Conservation (phyloP, 2,329 filamentous ascomycete species). For the Xylariales sp. region DNA sequence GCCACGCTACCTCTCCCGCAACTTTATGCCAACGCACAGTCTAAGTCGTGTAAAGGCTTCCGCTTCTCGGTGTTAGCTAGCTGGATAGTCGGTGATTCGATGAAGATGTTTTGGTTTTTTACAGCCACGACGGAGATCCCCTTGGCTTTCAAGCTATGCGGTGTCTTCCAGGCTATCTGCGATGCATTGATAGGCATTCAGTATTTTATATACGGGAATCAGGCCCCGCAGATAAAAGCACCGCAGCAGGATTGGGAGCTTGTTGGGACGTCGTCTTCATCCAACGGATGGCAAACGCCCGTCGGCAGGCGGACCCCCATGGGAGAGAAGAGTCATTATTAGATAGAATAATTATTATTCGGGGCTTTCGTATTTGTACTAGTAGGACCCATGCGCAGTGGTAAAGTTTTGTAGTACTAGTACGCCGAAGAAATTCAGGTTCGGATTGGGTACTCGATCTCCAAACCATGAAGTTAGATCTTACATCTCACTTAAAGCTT, state of each 20-base stretch:
- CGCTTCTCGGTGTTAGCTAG: slow-evolving; percentile 78
- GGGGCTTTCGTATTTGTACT: background rate
- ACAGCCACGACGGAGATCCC: slow-evolving; percentile 77
- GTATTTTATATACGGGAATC: slow-evolving; percentile 75
- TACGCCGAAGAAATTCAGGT: background rate
- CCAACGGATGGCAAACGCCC: slow-evolving; percentile 54
- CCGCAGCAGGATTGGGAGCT: slow-evolving; percentile 47
- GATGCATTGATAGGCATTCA: slow-evolving; percentile 80
- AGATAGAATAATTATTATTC: slow-evolving; percentile 22
- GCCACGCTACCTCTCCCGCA: slow-evolving; percentile 86
- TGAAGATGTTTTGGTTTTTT: slow-evolving; percentile 92
- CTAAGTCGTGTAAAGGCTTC: slow-evolving; percentile 80
- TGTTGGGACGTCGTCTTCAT: slow-evolving; percentile 46
- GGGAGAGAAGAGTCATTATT: slow-evolving; percentile 50
- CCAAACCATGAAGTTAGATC: background rate
- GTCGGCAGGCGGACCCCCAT: slow-evolving; percentile 55
- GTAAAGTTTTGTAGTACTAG: background rate
- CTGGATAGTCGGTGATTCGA: slow-evolving; percentile 82
- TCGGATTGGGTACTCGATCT: background rate
- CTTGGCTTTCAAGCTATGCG: slow-evolving; percentile 83
- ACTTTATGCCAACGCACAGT: slow-evolving; percentile 75
- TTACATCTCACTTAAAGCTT: background rate
- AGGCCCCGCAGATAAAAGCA: slow-evolving; percentile 49
- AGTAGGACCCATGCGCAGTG: background rate
- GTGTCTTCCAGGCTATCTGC: slow-evolving; percentile 82